Conservation (phyloP, 108 stramenopile species). For the Mediolabrus comicus region DNA sequence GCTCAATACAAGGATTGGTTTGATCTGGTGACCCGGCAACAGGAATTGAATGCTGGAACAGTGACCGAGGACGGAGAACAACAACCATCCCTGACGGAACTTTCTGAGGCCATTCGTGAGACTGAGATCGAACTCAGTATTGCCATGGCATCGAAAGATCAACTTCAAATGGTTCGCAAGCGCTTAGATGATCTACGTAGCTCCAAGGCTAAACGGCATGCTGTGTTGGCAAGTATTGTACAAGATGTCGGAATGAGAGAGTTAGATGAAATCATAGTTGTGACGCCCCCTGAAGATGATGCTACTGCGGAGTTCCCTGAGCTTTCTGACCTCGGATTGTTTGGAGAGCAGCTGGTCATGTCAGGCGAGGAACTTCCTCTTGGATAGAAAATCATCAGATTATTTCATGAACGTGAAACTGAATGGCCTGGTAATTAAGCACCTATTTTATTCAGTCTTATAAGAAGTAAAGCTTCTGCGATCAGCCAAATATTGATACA, state of each 20-base stretch:
- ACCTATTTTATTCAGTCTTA: slow-evolving; percentile 16
- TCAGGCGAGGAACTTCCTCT: slow-evolving; percentile 38
- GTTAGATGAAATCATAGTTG: slow-evolving; percentile 58
- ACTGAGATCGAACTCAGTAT: slow-evolving; percentile 82
- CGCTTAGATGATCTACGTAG: slow-evolving; percentile 53
- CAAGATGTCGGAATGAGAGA: slow-evolving; percentile 82
- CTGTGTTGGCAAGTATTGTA: slow-evolving; percentile 73
- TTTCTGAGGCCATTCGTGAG: slow-evolving; percentile 65
- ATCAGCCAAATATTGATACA: background rate
- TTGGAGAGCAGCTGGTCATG: slow-evolving; percentile 32
- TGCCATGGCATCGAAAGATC: slow-evolving; percentile 58
- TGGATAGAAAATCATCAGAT: background rate
- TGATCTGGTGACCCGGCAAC: slow-evolving; percentile 74
- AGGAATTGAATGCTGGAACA: slow-evolving; percentile 33
- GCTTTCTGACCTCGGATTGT: slow-evolving; percentile 36
- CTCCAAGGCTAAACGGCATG: slow-evolving; percentile 64
- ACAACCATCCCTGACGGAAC: slow-evolving; percentile 28
- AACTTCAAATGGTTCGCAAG: slow-evolving; percentile 56
- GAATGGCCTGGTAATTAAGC: background rate
- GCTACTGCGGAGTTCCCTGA: slow-evolving; percentile 26
- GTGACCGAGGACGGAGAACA: slow-evolving; percentile 1
- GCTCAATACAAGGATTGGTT: slow-evolving; percentile 78
- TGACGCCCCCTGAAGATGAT: slow-evolving; percentile 17
- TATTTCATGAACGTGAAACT: background rate
- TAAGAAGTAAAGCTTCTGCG: background rate